These are phyloP conservation scores for Botryosphaeria dothidea DNA, from an alignment of 2,329 filamentous ascomycete species.

Conservation along the genomic window DNA sequence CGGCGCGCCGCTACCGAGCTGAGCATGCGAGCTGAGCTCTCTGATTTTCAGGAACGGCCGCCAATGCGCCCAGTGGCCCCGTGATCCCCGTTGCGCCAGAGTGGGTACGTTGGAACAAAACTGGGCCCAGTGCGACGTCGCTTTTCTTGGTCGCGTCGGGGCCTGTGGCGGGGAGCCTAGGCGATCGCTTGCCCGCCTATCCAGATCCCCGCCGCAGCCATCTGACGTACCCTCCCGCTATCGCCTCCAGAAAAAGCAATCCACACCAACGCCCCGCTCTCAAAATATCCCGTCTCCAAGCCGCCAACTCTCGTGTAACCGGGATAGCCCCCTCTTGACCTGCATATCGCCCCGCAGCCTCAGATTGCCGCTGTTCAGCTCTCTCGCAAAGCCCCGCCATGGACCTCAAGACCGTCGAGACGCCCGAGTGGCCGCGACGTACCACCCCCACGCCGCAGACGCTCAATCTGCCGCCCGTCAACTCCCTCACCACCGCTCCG, in stretches of 20 bases:
- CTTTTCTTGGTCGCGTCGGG: background rate
- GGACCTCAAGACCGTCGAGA: constrained; percentile 27
- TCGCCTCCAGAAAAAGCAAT: background rate
- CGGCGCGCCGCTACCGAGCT: background rate
- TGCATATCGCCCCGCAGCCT: background rate
- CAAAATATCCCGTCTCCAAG: background rate
- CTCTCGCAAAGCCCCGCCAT: background rate
- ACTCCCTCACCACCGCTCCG: constrained; percentile 57
- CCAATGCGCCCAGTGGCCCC: constrained; percentile 12
- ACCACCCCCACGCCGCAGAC: constrained; percentile 12
- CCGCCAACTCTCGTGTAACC: background rate
- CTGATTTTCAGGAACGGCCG: constrained; percentile 15
- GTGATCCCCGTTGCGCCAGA: constrained; percentile 12
- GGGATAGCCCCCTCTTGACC: background rate
- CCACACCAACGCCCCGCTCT: background rate
- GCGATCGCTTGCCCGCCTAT: background rate
- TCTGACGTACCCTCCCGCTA: constrained; percentile 4
- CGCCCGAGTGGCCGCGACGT: constrained; percentile 18
- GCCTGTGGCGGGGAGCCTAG: background rate
- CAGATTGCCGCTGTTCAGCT: background rate
- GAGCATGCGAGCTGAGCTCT: constrained; percentile 1
- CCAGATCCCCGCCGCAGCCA: background rate
- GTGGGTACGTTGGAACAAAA: constrained; percentile 10
- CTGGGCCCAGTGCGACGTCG: constrained; percentile 1
- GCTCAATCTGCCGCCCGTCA: constrained; percentile 57